Evolutionary conservation across 2,329 filamentous ascomycete species (phyloP).

Genomic region (Fusarium cicatricum): DNA sequence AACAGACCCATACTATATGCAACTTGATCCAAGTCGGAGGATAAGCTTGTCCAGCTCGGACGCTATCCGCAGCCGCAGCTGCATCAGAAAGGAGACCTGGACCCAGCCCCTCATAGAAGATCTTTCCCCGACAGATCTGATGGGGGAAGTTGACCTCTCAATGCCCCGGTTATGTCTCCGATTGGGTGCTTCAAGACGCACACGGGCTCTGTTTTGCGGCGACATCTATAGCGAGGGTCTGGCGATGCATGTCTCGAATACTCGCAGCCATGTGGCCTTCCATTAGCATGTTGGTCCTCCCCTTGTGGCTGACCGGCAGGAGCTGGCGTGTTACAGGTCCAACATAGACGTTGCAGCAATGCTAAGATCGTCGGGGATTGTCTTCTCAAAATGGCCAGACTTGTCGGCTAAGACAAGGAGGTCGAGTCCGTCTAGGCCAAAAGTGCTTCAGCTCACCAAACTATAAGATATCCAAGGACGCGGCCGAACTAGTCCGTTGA

Average conservation of each 20-base stretch:
- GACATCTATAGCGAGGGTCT: background rate
- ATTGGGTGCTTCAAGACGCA: slow-evolving; percentile 8
- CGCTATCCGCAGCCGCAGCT: background rate
- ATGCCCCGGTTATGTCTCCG: background rate
- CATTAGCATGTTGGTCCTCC: background rate
- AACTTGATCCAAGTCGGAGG: background rate
- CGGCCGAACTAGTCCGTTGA: background rate
- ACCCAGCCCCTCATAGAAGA: background rate
- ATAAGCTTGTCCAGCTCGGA: background rate
- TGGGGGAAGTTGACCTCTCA: background rate
- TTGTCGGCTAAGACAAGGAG: background rate
- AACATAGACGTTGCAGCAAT: slow-evolving; percentile 12
- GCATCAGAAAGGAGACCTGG: background rate
- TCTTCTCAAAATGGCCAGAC: slow-evolving; percentile 3
- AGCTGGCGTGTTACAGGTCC: slow-evolving; percentile 9
- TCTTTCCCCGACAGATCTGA: background rate
- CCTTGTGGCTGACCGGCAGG: background rate
- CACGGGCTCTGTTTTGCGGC: slow-evolving; percentile 7
- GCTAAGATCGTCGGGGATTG: slow-evolving; percentile 11
- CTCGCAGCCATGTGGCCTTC: too few relatives aligned
- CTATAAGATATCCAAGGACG: slow-evolving; percentile 19
- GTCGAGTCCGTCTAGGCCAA: background rate
- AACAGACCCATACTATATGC: background rate
- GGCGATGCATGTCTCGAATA: background rate
- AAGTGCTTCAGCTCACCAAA: background rate